Conservation (phyloP, 2,329 filamentous ascomycete species). For the Diaporthe ampelina region DNA sequence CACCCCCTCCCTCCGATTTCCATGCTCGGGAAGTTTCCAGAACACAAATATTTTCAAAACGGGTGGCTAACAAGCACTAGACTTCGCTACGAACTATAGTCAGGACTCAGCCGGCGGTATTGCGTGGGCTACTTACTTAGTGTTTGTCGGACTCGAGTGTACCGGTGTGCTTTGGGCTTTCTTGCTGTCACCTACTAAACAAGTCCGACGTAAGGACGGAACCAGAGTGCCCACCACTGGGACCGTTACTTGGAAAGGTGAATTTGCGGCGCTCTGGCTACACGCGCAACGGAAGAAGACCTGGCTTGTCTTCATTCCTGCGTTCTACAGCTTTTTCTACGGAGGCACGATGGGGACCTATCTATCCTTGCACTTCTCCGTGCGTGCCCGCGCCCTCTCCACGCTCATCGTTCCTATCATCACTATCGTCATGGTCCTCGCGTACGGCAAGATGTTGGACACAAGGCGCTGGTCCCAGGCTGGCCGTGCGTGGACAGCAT, state of each 20-base stretch:
- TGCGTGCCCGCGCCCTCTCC: slow-evolving; percentile 50
- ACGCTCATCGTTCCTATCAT: slow-evolving; percentile 47
- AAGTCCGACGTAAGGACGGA: slow-evolving; percentile 47
- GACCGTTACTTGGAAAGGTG: slow-evolving; percentile 42
- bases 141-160: slow-evolving; percentile 48
- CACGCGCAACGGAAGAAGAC: slow-evolving; percentile 48
- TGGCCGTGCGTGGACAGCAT: slow-evolving; percentile 48
- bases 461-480: slow-evolving; percentile 47
- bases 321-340: slow-evolving; percentile 56
- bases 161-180: slow-evolving; percentile 50
- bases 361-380: slow-evolving; percentile 51
- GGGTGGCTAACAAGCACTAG: neutral
- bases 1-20: neutral
- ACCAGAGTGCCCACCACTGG: slow-evolving; percentile 44
- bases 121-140: slow-evolving; percentile 49
- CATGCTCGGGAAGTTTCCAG: neutral
- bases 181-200: slow-evolving; percentile 46
- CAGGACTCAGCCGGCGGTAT: slow-evolving; percentile 45
- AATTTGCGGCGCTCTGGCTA: slow-evolving; percentile 45
- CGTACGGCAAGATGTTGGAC: slow-evolving; percentile 41
- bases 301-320: slow-evolving; percentile 51
- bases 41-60: neutral
- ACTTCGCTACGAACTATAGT: slow-evolving; percentile 49
- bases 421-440: slow-evolving; percentile 47
- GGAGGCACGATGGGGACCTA: slow-evolving; percentile 55